phyloP scores from a whole-genome alignment of 305 asterid genomes.

The Fraxinus floribunda region DNA sequence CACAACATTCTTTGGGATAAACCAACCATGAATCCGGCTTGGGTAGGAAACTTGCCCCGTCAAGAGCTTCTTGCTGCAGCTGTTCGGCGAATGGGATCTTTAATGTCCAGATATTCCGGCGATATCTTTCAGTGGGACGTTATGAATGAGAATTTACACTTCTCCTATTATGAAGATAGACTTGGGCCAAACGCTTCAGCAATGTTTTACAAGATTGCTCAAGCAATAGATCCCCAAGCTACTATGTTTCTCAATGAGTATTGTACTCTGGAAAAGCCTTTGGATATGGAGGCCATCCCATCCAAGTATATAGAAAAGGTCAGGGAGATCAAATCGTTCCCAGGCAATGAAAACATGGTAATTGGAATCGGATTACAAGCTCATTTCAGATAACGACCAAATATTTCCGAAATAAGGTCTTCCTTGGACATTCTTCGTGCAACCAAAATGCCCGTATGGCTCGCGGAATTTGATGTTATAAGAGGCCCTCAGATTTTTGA shows the following conservation, averaged over 20 bases:
- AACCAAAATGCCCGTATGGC: conserved; percentile 50
- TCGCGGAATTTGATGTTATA: conserved; percentile 44
- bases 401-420: conserved; percentile 40
- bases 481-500: conserved; percentile 2
- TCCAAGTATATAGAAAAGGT: conserved; percentile 39
- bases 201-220: conserved; percentile 42
- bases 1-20: too few relatives aligned
- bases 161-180: conserved; percentile 40
- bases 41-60: conserved; percentile 33
- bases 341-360: conserved; percentile 44
- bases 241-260: conserved; percentile 46
- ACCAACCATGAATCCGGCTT: conserved; percentile 18
- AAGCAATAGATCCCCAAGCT: conserved; percentile 34
- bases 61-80: conserved; percentile 29
- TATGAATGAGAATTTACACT: conserved; percentile 55
- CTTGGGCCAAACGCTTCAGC: conserved; percentile 55
- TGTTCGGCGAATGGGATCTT: conserved; percentile 30
- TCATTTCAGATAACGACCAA: conserved; percentile 37
- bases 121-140: conserved; percentile 51
- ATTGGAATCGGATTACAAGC: conserved; percentile 49
- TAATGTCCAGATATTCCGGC: conserved; percentile 43
- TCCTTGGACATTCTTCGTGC: conserved; percentile 41
- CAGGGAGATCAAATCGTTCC: conserved; percentile 35
- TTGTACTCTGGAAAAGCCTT: too few relatives aligned
- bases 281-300: too few relatives aligned